These are phyloP conservation scores for Aspergillus sp. DNA, from an alignment of 2,329 filamentous ascomycete genomes.

Conservation along the genomic window DNA sequence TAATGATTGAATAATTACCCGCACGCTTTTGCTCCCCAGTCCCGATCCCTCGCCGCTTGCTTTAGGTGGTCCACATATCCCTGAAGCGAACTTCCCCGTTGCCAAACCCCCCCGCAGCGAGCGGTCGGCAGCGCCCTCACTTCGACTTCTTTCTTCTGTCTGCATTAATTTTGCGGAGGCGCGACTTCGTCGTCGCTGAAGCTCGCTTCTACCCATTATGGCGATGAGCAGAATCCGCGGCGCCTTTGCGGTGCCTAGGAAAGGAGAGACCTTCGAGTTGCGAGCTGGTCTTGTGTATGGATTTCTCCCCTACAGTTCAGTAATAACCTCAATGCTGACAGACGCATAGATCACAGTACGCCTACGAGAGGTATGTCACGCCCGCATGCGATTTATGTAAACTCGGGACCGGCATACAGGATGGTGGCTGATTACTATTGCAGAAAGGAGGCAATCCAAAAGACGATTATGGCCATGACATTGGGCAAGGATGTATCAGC, in stretches of 20 bases:
- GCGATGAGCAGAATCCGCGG: conserved; percentile 95
- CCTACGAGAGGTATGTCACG: conserved; percentile 74
- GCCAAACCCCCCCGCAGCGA: conserved; percentile 34
- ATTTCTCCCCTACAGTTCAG: conserved; percentile 16
- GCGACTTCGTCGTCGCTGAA: conserved; percentile 39
- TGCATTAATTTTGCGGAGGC: conserved; percentile 29
- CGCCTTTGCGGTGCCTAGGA: conserved; percentile 87
- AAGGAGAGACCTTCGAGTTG: conserved; percentile 97
- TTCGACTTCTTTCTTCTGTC: conserved; percentile 9
- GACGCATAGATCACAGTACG: conserved; percentile 80
- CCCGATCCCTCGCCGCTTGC: conserved; percentile 3
- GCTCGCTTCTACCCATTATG: conserved; percentile 54
- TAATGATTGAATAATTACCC: conserved; percentile 2
- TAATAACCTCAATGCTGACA: conserved; percentile 35
- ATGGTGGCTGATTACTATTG: conserved; percentile 27
- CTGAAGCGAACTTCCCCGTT: conserved; percentile 27
- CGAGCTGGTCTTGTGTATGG: conserved; percentile 78
- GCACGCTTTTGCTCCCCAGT: conserved; percentile 8
- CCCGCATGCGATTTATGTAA: neutral
- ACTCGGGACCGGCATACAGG: neutral
- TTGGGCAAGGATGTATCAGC: conserved; percentile 97
- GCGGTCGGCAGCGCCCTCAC: conserved; percentile 17
- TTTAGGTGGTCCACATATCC: conserved; percentile 21
- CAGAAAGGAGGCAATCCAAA: conserved; percentile 96
- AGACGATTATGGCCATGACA: conserved; percentile 99